Evolutionary conservation across 129 eudicot species (phyloP), one percentile per base, ranked within the genome.

Genomic region (Saposhnikovia divaricata): DNA sequence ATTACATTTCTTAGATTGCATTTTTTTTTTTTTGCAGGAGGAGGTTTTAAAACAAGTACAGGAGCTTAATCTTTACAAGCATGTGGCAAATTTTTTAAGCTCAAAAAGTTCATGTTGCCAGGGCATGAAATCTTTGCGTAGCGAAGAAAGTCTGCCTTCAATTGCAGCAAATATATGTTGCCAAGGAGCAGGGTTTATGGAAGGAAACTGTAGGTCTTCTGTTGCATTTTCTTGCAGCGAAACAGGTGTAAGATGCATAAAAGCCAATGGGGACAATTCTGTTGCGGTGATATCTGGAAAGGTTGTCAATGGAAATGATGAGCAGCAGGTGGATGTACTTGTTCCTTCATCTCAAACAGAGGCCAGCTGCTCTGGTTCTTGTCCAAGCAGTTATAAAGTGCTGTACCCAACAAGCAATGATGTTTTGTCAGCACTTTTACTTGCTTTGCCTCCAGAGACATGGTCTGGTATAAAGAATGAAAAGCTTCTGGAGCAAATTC

Each of bases 81-180:
- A 87, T 23, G 96, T 95, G 31, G 86, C 88, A 1, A 86, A 85
- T 38, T 82, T 85, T 82, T 79, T 95, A 21, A 82, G 85, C 63
- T 81, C 89, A 23, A 88, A 79, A 71, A 83, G 81, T 57, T 83
- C 85, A 51, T 77, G 81, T 78, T 85, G 88, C 83, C 82, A 81
- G 43, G 82, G 85, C 85, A 66, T 65, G 38, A 81, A 74, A 9
- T 81, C 82, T 39, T 48, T 72, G 53, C 81, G 83, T 81, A 80
- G 40, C 11, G 87, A 79, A 65, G 86, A 88, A 55, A 87, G 83
- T 83, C 87, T 90, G 76, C 84, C 90, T 11, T 85, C 80, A 72
- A 88, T 92, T 80, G 99, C 99, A 47, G 97, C 96, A n/a, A 85
- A 82, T 48, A 90, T 92, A 16, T 95, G 99, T 83, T 95, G 94